Evolutionary conservation across 148 eudicot genomes (phyloP), one percentile per base, ranked within the genome.

Genomic region (Dianthus caryophyllus): DNA sequence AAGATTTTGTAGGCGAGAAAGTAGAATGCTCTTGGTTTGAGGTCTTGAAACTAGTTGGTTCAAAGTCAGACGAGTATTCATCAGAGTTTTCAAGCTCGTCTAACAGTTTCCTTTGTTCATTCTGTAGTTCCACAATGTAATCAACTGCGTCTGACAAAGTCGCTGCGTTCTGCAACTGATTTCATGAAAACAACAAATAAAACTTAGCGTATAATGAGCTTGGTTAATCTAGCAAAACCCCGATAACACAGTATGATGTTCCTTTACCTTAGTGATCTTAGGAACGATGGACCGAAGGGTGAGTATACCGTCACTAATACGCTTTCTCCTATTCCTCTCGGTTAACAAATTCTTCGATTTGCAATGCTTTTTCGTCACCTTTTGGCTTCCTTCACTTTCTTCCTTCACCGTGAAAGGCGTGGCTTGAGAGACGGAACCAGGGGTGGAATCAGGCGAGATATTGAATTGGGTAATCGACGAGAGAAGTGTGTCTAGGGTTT

Each of bases 221-320:
- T 0, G 7, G 22, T 12, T 51, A 13, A 18, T 30, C 6, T 14
- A 52, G 18, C 47, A 41, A 15, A 49, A 22, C 8, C 8, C 21
- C 5, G 7, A 22, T 29, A 16, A 7, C 21, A 20, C 22, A 30
- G 8, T 33, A 33, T 33, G 8, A 33, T 8, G 10, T 41, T 64
- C 3, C 49, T n/a, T 15, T 71, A 93, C 98, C 89, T 93, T 89
- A 67, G 98, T 67, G 68, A 93, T 93, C 39, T 85, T 93, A 29
- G 98, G 98, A 61, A 88, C 95, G 74, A 85, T 61, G 71, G 90
- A 64, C 20, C 90, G 86, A 22, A 88, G 85, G 5, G 78, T 71
- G 66, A 75, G 81, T 20, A 83, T 71, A 24, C 86, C 82, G 16
- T 79, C 73, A 56, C 71, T 80, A 53, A 84, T 88, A 79, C 80